Base-by-base conservation (phyloP, 768 basidiomycete genomes). In the Auricularia heimuer region DNA sequence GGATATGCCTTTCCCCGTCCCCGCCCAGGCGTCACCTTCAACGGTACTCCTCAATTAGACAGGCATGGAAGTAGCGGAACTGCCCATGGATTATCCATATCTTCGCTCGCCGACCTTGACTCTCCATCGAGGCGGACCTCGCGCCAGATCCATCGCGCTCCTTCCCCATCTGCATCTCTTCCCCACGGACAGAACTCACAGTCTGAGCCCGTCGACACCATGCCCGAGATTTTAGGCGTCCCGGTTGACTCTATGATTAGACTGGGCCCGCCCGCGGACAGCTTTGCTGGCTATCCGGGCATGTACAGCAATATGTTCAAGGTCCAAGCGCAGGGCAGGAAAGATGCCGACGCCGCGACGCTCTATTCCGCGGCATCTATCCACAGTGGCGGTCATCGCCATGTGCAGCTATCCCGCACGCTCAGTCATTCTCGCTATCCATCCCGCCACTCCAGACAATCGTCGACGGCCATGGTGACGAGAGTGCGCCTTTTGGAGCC, bases 291-390 rank as follows among this genome's bases (percentile, higher is more conserved):
- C 60, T 70, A 70, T n/a, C 29, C 29, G 8, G 56, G 56, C 56
- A 60, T 60, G 56, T 60, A 60, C 34, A 35, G 56, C 56, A 34
- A 14, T 29, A 60, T 34, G 56, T 29, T 6, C 56, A 29, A 24
- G 21, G 24, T 24, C 10, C 56, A 60, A 18, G n/a, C 21, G 14
- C 61, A 62, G 47, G 34, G 56, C 34, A 24, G 29, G 33, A 80
- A 81, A 21, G 92, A 93, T 73, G 80, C 88, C 0, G 92, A 94
- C 62, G 88, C 91, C 10, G 89, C 90, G 18, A 92, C 91, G 3
- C 78, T 93, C 4, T 94, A 93, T 73, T 90, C 90, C n/a, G 90
- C 90, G 0, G 90, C 89, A 4, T 90, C 88, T 1, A 60, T 60
- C 29, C 56, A 24, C 56, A 60, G 56, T 29, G 56, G 56, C 0